Percentiles rank a stretch among this genome's conserved stretches.
These are phyloP conservation scores for Fusarium vanettenii DNA, from an alignment of 2,329 filamentous ascomycete species.

Conservation along the genomic window DNA sequence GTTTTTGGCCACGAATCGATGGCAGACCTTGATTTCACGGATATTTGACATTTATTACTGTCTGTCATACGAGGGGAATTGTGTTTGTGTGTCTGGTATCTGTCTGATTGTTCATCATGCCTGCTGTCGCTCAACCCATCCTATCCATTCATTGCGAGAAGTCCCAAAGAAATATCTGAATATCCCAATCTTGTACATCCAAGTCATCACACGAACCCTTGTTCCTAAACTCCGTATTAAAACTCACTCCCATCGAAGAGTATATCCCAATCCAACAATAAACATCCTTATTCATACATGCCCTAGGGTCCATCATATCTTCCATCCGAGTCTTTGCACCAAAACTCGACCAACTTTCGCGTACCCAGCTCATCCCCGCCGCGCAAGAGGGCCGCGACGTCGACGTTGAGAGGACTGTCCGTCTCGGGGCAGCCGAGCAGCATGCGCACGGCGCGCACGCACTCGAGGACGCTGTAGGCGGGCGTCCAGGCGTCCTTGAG, in stretches of 20 bases:
- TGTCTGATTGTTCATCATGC: constrained; percentile 8
- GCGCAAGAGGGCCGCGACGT: constrained; percentile 77
- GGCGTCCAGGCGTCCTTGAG: constrained; percentile 85
- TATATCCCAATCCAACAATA: not conserved
- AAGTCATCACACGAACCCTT: constrained; percentile 8
- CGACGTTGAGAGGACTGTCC: constrained; percentile 83
- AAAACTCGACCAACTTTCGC: constrained; percentile 77
- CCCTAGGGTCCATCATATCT: constrained; percentile 50
- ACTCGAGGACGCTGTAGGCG: constrained; percentile 82
- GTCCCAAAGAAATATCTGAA: constrained; percentile 8
- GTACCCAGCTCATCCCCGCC: constrained; percentile 76
- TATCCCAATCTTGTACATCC: constrained; percentile 14
- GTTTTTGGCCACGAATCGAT: not conserved
- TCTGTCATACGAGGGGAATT: not conserved
- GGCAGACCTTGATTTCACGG: not conserved
- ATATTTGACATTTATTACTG: not conserved
- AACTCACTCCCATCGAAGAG: not conserved
- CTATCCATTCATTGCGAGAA: not conserved
- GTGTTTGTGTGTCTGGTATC: constrained; percentile 18
- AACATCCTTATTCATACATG: not conserved
- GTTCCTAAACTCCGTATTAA: constrained; percentile 34
- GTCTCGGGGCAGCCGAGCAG: constrained; percentile 73
- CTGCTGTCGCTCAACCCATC: constrained; percentile 22
- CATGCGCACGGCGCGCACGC: constrained; percentile 78
- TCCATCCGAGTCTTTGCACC: constrained; percentile 60